phyloP scores from a whole-genome alignment of 208 protist species.

The Trypanosoma platydactyli region DNA sequence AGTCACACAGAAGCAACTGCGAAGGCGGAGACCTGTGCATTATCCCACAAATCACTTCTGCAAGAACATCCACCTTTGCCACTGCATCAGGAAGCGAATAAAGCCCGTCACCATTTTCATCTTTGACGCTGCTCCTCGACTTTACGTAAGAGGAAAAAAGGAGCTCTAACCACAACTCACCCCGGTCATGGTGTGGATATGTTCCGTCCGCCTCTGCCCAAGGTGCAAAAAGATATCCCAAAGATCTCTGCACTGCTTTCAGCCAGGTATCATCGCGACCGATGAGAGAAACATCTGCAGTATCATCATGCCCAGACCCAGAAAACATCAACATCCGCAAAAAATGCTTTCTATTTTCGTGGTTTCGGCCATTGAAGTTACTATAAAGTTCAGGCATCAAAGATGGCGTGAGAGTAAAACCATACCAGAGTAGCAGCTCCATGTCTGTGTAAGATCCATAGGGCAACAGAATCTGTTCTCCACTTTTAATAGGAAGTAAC shows the following conservation, averaged over 20 bases:
- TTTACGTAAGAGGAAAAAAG: conserved; percentile 36
- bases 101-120: conserved; percentile 16
- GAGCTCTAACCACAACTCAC: conserved; percentile 52
- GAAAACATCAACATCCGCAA: conserved; percentile 19
- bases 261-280: conserved; percentile 35
- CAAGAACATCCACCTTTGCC: conserved; percentile 19
- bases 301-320: neutral
- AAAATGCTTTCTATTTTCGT: conserved; percentile 5
- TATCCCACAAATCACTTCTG: conserved; percentile 6
- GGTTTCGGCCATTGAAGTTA: neutral
- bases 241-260: conserved; percentile 45
- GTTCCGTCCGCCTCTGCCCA: conserved; percentile 66
- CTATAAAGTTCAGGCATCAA: conserved; percentile 42
- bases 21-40: neutral
- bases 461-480: conserved; percentile 76
- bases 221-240: conserved; percentile 57
- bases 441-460: conserved; percentile 89
- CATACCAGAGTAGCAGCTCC: conserved; percentile 91
- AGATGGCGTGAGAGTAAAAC: conserved; percentile 74
- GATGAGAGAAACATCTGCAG: conserved; percentile 1
- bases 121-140: conserved; percentile 10
- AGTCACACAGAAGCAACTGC: conserved; percentile 9
- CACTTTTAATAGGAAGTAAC: conserved; percentile 27
- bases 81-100: conserved; percentile 11
- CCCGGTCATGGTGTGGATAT: conserved; percentile 31